Evolutionary conservation across 2,329 filamentous ascomycete genomes (phyloP).

Genomic region (Lachnellula cervina): DNA sequence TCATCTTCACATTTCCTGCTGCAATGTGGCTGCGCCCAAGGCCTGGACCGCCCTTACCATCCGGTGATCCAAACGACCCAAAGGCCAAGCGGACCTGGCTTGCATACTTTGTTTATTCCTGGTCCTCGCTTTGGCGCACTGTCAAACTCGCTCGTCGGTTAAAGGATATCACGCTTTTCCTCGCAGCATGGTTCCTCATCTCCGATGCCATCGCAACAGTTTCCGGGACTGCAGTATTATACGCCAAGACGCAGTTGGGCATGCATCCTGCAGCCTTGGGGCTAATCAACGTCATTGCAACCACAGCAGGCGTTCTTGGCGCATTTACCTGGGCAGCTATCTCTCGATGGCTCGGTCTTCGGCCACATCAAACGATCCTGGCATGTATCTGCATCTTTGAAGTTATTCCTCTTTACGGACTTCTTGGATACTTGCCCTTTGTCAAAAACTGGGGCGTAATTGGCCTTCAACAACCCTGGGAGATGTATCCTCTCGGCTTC

Average conservation of each 20-base stretch:
- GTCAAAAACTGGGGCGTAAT: conserved; percentile 68
- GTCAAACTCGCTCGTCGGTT: conserved; percentile 68
- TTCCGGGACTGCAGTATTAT: conserved; percentile 88
- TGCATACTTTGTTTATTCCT: conserved; percentile 75
- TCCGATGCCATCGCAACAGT: conserved; percentile 94
- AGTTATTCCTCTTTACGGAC: conserved; percentile 84
- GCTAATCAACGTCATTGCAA: conserved; percentile 90
- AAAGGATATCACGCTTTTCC: conserved; percentile 70
- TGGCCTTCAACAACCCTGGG: conserved; percentile 86
- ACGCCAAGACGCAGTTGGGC: conserved; percentile 86
- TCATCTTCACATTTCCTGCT: conserved; percentile 81
- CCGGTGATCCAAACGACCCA: conserved; percentile 14
- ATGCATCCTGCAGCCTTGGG: conserved; percentile 88
- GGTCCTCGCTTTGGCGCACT: conserved; percentile 80
- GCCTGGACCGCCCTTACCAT: conserved; percentile 74
- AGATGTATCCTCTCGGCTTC: conserved; percentile 89
- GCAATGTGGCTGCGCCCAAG: conserved; percentile 82
- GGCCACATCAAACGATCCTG: conserved; percentile 82
- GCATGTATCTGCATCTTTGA: conserved; percentile 90
- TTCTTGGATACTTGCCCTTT: conserved; percentile 84
- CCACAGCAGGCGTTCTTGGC: conserved; percentile 74
- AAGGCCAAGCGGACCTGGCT: conserved; percentile 49
- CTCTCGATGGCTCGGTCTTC: conserved; percentile 63
- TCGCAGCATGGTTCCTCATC: conserved; percentile 89
- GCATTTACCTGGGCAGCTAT: conserved; percentile 86